Evolutionary conservation across 495 filamentous ascomycete genomes (phyloP).

Genomic region (Aspergillus taichungensis): DNA sequence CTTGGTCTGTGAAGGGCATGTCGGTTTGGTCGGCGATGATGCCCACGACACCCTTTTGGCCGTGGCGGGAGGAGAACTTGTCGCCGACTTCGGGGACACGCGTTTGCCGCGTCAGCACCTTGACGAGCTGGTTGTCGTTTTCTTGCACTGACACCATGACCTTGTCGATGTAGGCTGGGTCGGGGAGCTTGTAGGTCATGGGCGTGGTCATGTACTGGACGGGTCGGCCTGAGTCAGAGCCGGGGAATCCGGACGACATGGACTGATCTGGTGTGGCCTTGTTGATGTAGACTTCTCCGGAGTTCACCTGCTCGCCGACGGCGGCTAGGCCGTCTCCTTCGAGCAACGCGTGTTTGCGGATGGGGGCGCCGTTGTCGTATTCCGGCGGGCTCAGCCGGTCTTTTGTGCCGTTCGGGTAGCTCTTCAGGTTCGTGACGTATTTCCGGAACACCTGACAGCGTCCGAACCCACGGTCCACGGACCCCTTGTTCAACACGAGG

Average conservation of each 20-base stretch:
- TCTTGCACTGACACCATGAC: conserved; percentile 86
- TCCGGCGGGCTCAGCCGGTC: conserved; percentile 61
- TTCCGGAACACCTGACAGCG: conserved; percentile 93
- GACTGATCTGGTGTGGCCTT: conserved; percentile 74
- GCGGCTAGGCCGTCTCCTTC: conserved; percentile 75
- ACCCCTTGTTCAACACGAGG: conserved; percentile 91
- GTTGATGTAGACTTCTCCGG: conserved; percentile 77
- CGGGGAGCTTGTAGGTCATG: conserved; percentile 73
- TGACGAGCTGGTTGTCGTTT: conserved; percentile 68
- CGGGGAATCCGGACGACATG: conserved; percentile 48
- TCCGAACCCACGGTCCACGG: conserved; percentile 86
- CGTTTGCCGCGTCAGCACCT: conserved; percentile 88
- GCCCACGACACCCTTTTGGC: conserved; percentile 95
- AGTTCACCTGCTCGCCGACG: conserved; percentile 64
- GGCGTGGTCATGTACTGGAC: conserved; percentile 58
- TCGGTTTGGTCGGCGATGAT: conserved; percentile 94
- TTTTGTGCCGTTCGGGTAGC: conserved; percentile 68
- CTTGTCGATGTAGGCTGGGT: conserved; percentile 87
- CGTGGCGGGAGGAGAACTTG: conserved; percentile 97
- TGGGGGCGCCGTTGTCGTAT: conserved; percentile 50
- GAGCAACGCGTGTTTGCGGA: conserved; percentile 65
- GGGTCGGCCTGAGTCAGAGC: conserved; percentile 49
- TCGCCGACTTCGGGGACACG: conserved; percentile 90
- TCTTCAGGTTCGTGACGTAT: conserved; percentile 66
- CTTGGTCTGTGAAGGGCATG: conserved; percentile 89